phyloP scores from a whole-genome alignment of 2,329 filamentous ascomycete genomes.

The Fusarium robinianum region DNA sequence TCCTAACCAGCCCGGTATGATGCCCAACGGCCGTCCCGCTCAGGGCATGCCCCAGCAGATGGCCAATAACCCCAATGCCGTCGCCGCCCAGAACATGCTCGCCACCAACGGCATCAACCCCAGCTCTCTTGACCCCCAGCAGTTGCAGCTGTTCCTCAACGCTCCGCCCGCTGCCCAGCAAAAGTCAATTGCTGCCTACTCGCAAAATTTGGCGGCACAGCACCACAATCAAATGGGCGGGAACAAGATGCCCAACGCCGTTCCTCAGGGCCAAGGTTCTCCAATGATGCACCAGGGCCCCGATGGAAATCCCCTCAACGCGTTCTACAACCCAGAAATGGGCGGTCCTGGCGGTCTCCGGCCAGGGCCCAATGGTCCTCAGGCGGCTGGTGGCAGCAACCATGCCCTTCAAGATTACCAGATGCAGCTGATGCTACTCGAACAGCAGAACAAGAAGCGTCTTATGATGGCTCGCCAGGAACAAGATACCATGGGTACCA shows the following conservation, averaged over 20 bases:
- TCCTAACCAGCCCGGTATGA: slow-evolving; percentile 70
- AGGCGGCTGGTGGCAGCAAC: slow-evolving; percentile 63
- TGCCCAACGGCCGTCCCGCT: slow-evolving; percentile 71
- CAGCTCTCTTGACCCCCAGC: slow-evolving; percentile 71
- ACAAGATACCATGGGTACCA: slow-evolving; percentile 64
- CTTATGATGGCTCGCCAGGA: slow-evolving; percentile 82
- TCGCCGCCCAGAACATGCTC: slow-evolving; percentile 63
- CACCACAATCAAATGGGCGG: slow-evolving; percentile 81
- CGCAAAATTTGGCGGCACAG: slow-evolving; percentile 79
- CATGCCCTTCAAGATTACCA: slow-evolving; percentile 86
- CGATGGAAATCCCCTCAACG: slow-evolving; percentile 61
- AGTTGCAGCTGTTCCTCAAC: slow-evolving; percentile 69
- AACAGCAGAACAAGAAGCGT: slow-evolving; percentile 86
- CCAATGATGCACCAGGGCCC: slow-evolving; percentile 79
- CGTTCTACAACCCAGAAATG: slow-evolving; percentile 70
- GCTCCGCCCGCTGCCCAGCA: slow-evolving; percentile 67
- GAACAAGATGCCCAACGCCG: slow-evolving; percentile 75
- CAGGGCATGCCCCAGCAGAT: slow-evolving; percentile 76
- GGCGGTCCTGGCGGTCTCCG: slow-evolving; percentile 63
- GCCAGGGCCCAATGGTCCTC: slow-evolving; percentile 52
- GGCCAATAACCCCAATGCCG: slow-evolving; percentile 55
- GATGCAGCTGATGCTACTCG: slow-evolving; percentile 85
- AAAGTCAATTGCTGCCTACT: slow-evolving; percentile 87
- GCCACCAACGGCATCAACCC: slow-evolving; percentile 75
- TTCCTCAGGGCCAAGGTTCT: slow-evolving; percentile 77